Evolutionary conservation across 345 rosid species (phyloP), one percentile per base, ranked within the genome.

Genomic region (Hibiscus mutabilis): DNA sequence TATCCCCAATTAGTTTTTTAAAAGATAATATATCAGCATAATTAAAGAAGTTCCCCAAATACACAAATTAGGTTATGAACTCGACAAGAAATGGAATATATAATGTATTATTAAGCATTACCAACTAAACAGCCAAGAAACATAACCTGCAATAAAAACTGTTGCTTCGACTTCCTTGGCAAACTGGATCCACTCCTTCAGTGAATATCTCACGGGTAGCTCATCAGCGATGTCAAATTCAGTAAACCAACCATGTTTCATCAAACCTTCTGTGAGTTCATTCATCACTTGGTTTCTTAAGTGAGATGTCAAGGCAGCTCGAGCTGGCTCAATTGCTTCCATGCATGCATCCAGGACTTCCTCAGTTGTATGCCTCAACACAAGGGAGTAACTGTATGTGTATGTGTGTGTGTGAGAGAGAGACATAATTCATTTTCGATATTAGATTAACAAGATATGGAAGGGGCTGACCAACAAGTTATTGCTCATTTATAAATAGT

Each of bases 311-410:
- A 94, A 71, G 18, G 86, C 85, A 76, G 91, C 95, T 70, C 89
- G 85, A 71, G 83, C 82, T 66, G 96, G 97, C 76, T 94, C 91
- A 40, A 91, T 83, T 47, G 98, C 93, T 82, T 91, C 98, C 51
- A 80, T 67, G 80, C 98, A 89, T 1, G 91, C 96, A 37, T 82
- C 97, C 72, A 86, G 95, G 74, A 94, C 87, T 85, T 94, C 97
- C 86, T 94, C 98, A 44, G 87, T 87, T 35, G 98, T 91, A 90
- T 94, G 98, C 82, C 97, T 89, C 74, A 91, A 83, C 75, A 94
- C 96, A 80, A 87, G 88, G 69, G 97, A 91, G 79, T 94, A 94
- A 75, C 97, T 94, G 91, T 40, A 81, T 70, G 62, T 66, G 72
- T 6, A 7, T 33, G 35, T 3, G 33, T 3, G 5, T 2, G 40